Percentiles rank a stretch among this genome's conserved stretches.
phyloP scores from a whole-genome alignment of 2,329 filamentous ascomycete genomes.

The Paracamarosporium sp. region DNA sequence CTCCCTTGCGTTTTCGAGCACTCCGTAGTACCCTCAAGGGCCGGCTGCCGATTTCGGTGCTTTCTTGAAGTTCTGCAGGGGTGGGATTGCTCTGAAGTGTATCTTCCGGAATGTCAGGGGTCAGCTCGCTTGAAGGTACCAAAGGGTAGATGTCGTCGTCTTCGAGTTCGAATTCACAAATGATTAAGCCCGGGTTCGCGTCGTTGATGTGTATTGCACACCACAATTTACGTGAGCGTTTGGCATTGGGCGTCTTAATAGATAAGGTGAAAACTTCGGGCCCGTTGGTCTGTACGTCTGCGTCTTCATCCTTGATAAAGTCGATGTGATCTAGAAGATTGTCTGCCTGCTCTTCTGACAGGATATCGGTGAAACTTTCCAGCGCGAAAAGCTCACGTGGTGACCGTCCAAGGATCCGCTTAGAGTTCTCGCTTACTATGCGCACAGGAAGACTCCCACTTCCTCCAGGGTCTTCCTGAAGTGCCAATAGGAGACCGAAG shows the following conservation, averaged over 20 bases:
- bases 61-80: slow-evolving; percentile 74
- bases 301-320: slow-evolving; percentile 83
- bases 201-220: slow-evolving; percentile 83
- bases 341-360: slow-evolving; percentile 83
- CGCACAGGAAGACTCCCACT: slow-evolving; percentile 69
- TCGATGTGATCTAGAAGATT: slow-evolving; percentile 86
- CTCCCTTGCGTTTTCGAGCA: slow-evolving; percentile 75
- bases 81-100: slow-evolving; percentile 77
- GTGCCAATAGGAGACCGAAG: slow-evolving; percentile 78
- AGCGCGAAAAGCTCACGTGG: slow-evolving; percentile 78
- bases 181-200: slow-evolving; percentile 68
- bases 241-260: slow-evolving; percentile 63
- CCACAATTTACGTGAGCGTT: slow-evolving; percentile 74
- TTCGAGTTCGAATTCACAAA: slow-evolving; percentile 89
- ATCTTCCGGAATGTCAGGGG: slow-evolving; percentile 71
- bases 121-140: slow-evolving; percentile 64
- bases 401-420: slow-evolving; percentile 75
- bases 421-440: slow-evolving; percentile 82
- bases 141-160: slow-evolving; percentile 75
- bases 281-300: slow-evolving; percentile 75
- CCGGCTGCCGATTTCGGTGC: slow-evolving; percentile 76
- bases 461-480: slow-evolving; percentile 72
- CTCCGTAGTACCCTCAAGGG: slow-evolving; percentile 79
- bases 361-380: slow-evolving; percentile 79
- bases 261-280: slow-evolving; percentile 86